Evolutionary conservation across 768 basidiomycete genomes (phyloP).

Genomic region (Lentinula boryana): DNA sequence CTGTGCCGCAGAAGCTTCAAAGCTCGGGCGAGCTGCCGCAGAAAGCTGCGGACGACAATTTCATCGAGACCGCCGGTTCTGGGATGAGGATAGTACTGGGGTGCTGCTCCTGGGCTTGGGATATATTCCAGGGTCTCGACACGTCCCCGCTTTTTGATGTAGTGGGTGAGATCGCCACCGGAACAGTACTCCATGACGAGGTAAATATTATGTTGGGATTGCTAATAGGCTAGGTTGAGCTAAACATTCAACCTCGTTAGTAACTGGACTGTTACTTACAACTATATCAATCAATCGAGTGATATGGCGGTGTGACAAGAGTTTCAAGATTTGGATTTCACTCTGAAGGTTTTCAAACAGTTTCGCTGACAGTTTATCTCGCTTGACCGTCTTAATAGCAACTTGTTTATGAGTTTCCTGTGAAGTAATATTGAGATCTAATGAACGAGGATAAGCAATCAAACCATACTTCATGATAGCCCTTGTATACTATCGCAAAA

Average conservation of each 20-base stretch:
- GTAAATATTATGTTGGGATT: constrained; percentile 77
- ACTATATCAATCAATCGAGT: constrained; percentile 91
- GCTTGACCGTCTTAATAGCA: constrained; percentile 92
- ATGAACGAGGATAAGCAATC: not conserved
- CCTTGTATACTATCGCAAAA: constrained; percentile 95
- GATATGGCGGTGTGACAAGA: constrained; percentile 87
- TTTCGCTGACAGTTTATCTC: constrained; percentile 83
- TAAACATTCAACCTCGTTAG: not conserved
- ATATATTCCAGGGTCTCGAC: constrained; percentile 84
- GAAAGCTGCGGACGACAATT: constrained; percentile 84
- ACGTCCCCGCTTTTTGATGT: constrained; percentile 96
- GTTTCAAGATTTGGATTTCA: constrained; percentile 96
- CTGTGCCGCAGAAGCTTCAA: constrained; percentile 86
- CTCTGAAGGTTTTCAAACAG: constrained; percentile 97
- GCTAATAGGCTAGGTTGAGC: constrained; percentile 29
- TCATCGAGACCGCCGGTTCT: constrained; percentile 86
- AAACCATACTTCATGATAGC: constrained; percentile 75
- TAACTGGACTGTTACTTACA: constrained; percentile 34
- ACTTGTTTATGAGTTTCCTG: constrained; percentile 77
- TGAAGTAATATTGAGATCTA: not conserved
- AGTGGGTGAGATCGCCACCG: constrained; percentile 92
- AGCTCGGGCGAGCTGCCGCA: constrained; percentile 89
- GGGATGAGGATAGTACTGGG: constrained; percentile 89
- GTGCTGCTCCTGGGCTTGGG: constrained; percentile 60
- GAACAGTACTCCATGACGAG: constrained; percentile 98